Conservation (phyloP, 1,139 yeast genomes). For the Kodamaea ohmeri region DNA sequence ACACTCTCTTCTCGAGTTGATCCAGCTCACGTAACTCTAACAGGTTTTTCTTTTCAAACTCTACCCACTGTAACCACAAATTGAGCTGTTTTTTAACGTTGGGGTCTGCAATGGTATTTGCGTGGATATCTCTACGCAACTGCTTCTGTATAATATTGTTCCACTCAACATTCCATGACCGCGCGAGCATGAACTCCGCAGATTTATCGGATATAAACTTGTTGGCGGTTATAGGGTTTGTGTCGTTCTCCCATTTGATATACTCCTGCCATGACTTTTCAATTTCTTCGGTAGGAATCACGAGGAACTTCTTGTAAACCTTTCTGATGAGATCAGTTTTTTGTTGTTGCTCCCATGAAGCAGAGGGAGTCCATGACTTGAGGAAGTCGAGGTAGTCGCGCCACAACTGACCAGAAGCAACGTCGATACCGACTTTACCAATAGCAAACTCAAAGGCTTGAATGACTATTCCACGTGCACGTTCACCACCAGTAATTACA, state of each 20-base stretch:
- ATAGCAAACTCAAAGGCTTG: constrained; percentile 87
- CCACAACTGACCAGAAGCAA: constrained; percentile 74
- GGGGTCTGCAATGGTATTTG: constrained; percentile 22
- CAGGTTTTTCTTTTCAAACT: constrained; percentile 74
- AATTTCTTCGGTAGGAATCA: constrained; percentile 69
- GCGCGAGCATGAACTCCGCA: constrained; percentile 84
- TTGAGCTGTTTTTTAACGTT: constrained; percentile 41
- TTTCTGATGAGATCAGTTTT: constrained; percentile 75
- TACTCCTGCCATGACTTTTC: constrained; percentile 82
- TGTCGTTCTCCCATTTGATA: constrained; percentile 77
- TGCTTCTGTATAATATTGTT: constrained; percentile 50
- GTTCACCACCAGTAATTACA: constrained; percentile 79
- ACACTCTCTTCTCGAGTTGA: constrained; percentile 56
- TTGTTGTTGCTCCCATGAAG: constrained; percentile 86
- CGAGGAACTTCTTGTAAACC: constrained; percentile 66
- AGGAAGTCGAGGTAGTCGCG: constrained; percentile 78
- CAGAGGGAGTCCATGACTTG: constrained; percentile 72
- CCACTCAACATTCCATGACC: constrained; percentile 77
- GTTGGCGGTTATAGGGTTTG: constrained; percentile 75
- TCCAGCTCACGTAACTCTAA: constrained; percentile 54
- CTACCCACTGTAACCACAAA: constrained; percentile 74
- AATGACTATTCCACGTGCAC: constrained; percentile 70
- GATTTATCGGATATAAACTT: constrained; percentile 82
- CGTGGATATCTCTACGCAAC: constrained; percentile 36
- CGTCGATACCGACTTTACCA: constrained; percentile 74